These are phyloP conservation scores for Penicillium sclerotigenum DNA, from an alignment of 2,329 filamentous ascomycete genomes.

Conservation along the genomic window DNA sequence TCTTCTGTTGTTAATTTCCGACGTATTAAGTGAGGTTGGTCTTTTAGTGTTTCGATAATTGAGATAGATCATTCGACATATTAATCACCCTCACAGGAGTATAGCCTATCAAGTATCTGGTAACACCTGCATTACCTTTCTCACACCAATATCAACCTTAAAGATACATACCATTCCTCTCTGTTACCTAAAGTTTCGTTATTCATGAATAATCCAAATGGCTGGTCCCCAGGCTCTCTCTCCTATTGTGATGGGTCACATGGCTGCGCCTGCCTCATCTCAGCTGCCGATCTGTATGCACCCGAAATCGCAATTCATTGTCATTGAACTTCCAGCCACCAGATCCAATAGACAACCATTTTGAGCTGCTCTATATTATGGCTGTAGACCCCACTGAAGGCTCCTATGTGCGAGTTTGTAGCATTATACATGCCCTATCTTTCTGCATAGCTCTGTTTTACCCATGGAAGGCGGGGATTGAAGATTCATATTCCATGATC, in stretches of 20 bases:
- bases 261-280: constrained; percentile 12
- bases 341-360: background rate
- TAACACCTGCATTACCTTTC: background rate
- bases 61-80: background rate
- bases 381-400: constrained; percentile 3
- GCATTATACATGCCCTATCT: background rate
- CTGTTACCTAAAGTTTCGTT: background rate
- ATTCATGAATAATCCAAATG: constrained; percentile 2
- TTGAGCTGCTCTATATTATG: background rate
- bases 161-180: background rate
- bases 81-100: background rate
- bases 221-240: constrained; percentile 4
- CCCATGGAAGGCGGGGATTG: background rate
- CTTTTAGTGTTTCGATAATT: background rate
- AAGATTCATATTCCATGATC: background rate
- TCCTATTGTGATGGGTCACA: constrained; percentile 13
- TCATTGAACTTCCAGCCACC: background rate
- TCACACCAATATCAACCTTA: background rate
- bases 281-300: constrained; percentile 12
- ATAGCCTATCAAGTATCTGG: background rate
- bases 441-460: background rate
- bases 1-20: background rate
- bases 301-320: background rate
- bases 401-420: background rate
- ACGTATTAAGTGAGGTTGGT: background rate